phyloP scores from a whole-genome alignment of 805 yeast genomes.

The Saturnispora gosingensis region DNA sequence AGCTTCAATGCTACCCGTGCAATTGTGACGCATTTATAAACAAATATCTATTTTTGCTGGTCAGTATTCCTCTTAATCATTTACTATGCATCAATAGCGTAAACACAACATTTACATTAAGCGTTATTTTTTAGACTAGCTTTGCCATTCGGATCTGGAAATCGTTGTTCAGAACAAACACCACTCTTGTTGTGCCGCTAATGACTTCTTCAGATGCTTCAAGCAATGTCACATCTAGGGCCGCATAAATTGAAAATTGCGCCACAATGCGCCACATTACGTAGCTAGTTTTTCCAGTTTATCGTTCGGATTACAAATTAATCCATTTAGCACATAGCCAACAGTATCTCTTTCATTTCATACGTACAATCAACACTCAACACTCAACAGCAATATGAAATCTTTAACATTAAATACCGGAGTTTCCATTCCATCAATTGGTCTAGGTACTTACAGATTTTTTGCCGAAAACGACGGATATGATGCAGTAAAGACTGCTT shows the following conservation, averaged over 20 bases:
- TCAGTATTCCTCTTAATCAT: too few relatives aligned
- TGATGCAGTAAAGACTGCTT: slow-evolving; percentile 50
- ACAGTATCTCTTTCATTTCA: too few relatives aligned
- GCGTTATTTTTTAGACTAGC: too few relatives aligned
- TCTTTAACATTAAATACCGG: slow-evolving; percentile 8
- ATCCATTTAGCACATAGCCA: background rate
- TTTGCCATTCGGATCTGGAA: too few relatives aligned
- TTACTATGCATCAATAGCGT: too few relatives aligned
- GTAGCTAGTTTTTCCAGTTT: background rate
- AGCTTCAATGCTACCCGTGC: too few relatives aligned
- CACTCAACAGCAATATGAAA: background rate
- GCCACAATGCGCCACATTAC: background rate
- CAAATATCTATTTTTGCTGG: too few relatives aligned
- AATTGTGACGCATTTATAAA: too few relatives aligned
- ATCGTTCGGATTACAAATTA: background rate
- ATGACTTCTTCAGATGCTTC: background rate
- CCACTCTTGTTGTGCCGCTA: too few relatives aligned
- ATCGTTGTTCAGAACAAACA: too few relatives aligned
- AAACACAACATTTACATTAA: too few relatives aligned
- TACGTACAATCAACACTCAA: background rate
- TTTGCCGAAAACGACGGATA: slow-evolving; percentile 34
- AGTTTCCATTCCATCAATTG: slow-evolving; percentile 14
- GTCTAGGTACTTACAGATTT: slow-evolving; percentile 16
- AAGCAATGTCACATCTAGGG: background rate
- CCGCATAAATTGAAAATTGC: too few relatives aligned